Percentiles rank a stretch among this genome's conserved stretches.
phyloP scores from a whole-genome alignment of 1,284 basidiomycete genomes.

The Leccinum huronense region DNA sequence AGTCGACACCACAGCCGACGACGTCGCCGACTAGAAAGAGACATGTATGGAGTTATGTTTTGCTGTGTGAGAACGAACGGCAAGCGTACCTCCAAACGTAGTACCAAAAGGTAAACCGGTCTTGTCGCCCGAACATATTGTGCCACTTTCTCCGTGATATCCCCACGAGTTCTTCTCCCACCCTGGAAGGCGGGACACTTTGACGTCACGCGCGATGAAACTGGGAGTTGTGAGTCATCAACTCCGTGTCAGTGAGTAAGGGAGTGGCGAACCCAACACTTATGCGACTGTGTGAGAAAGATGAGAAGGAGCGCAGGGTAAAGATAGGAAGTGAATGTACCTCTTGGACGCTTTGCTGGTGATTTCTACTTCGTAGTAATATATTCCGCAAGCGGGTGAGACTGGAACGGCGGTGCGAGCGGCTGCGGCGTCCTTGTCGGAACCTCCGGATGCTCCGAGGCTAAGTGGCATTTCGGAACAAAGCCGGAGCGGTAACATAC shows the following conservation, averaged over 20 bases:
- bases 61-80: conserved; percentile 1
- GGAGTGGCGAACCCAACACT: conserved; percentile 62
- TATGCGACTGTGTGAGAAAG: conserved; percentile 57
- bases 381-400: conserved; percentile 81
- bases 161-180: conserved; percentile 93
- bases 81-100: conserved; percentile 64
- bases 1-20: conserved; percentile 89
- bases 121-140: conserved; percentile 71
- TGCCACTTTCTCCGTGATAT: conserved; percentile 92
- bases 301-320: conserved; percentile 15
- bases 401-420: conserved; percentile 74
- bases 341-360: conserved; percentile 70
- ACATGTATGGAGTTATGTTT: conserved; percentile 7
- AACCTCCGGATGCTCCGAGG: conserved; percentile 48
- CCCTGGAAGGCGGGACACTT: conserved; percentile 77
- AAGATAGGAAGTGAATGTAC: conserved; percentile 40
- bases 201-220: conserved; percentile 53
- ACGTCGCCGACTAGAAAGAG: conserved; percentile 67
- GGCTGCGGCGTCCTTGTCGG: conserved; percentile 80
- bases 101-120: conserved; percentile 74
- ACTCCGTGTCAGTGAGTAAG: conserved; percentile 3
- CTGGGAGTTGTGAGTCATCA: conserved; percentile 32
- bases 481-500: conserved; percentile 33
- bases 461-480: conserved; percentile 10
- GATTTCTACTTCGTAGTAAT: conserved; percentile 88